Evolutionary conservation across 768 basidiomycete species (phyloP), one percentile per base, ranked within the genome.

Genomic region (Grammothele lineata): DNA sequence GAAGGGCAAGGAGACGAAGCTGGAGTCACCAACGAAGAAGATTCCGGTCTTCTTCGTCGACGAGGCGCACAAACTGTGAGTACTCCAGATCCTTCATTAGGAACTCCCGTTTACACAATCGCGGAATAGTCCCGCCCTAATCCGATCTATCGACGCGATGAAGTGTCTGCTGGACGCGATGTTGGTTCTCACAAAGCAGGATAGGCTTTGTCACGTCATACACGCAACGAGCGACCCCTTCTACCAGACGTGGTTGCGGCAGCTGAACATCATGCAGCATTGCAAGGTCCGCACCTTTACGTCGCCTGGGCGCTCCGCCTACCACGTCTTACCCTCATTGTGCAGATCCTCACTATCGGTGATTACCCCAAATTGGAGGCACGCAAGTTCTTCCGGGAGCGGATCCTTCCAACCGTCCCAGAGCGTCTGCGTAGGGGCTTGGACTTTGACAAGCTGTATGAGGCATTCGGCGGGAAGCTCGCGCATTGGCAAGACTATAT

Each of bases 171-270:
- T 92, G 26, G 90, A 92, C 58, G 85, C 87, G 11, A 87, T 90
- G 78, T 78, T 91, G 17, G 89, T 91, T 12, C 68, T 92, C 45
- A 90, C 90, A 25, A 91, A 92, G 67, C 90, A 92, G 63, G 89
- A 91, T 59, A 71, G 85, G n/a, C 65, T 92, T 12, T 87, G 85
- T 57, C 87, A 90, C 58, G 83, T 90, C 57, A 80, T 89, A 41
- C 86, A 89, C 53, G 85, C 85, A 5, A 86, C 87, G 4, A 87
- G 85, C 56, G 87, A 91, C 54, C 86, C 87, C 0, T 89, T 89
- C 65, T 91, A 89, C 58, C 87, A 88, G 55, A 86, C 83, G 11
- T 88, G 85, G 86, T 70, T 91, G 37, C 73, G 86, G 50, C 86
- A 87, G 58, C 70, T 87, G 44, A 87, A 86, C 51, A 77, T 89